These are phyloP conservation scores for Nigrospora oryzae DNA, from an alignment of 2,329 filamentous ascomycete genomes.

Conservation along the genomic window DNA sequence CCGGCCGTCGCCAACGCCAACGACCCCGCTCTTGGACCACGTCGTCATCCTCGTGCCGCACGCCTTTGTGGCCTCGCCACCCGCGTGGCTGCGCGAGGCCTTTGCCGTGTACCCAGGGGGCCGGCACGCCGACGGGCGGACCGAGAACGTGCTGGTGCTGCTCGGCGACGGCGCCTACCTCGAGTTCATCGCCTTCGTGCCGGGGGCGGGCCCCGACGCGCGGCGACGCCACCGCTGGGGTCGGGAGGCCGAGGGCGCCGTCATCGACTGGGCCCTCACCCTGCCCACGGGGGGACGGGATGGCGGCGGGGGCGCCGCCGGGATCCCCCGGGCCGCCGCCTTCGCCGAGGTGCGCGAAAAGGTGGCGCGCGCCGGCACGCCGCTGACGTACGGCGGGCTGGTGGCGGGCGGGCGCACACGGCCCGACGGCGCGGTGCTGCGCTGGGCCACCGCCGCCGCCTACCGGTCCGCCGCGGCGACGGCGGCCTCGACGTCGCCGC, in stretches of 20 bases:
- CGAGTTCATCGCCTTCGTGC: constrained; percentile 56
- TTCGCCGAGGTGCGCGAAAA: constrained; percentile 28
- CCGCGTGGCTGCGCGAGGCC: constrained; percentile 38
- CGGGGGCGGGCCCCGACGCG: constrained; percentile 27
- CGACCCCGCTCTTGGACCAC: constrained; percentile 42
- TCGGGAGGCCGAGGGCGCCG: constrained; percentile 32
- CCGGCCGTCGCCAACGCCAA: constrained; percentile 3
- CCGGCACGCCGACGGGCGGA: constrained; percentile 50
- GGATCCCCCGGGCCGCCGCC: constrained; percentile 5
- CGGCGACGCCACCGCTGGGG: constrained; percentile 52
- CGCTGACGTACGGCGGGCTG: constrained; percentile 38
- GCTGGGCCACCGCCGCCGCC: constrained; percentile 49
- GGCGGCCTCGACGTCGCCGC: constrained; percentile 3
- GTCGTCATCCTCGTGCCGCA: constrained; percentile 55
- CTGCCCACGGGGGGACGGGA: constrained; percentile 11
- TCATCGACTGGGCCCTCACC: constrained; percentile 55
- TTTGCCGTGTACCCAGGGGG: constrained; percentile 55
- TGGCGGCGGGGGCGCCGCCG: constrained; percentile 9
- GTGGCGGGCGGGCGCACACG: constrained; percentile 42
- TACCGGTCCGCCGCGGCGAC: constrained; percentile 8
- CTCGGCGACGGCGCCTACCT: constrained; percentile 58
- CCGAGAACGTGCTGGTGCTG: constrained; percentile 53
- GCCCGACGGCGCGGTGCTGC: constrained; percentile 45
- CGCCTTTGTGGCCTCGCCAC: constrained; percentile 33
- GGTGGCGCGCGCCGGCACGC: constrained; percentile 21